Evolutionary conservation across 495 filamentous ascomycete species (phyloP), one percentile per base, ranked within the genome.

Genomic region (Zalerion maritima): DNA sequence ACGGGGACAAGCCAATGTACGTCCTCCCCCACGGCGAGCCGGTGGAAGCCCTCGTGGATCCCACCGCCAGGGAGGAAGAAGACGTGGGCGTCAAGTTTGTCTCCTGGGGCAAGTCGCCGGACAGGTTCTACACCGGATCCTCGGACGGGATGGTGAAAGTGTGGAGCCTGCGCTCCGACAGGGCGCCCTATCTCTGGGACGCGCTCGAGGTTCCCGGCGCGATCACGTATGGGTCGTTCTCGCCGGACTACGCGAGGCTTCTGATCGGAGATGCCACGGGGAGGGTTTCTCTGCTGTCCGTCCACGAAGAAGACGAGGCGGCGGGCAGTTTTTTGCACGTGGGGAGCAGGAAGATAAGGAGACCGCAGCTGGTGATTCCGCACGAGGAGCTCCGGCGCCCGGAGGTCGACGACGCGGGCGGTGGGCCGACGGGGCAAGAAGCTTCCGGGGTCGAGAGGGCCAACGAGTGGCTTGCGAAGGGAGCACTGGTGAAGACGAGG

Each of bases 71-170:
- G 12, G 83, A 91, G 38, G 40, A 61, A 3, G 69, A 69, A 13
- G 89, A 96, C 44, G 75, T 77, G 1, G 89, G 89, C 0, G 75
- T 94, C 3, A 76, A 78, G 20, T 76, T 89, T 36, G 71, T 72
- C 1, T 55, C 79, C 1, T 97, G 87, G 87, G 85, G 78, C 2
- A 59, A 63, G 2, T 64, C 64, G 0, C 52, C 62, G 4, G 71
- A 79, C 28, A 61, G 78, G 0, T 69, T 94, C 25, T 93, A 86
- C 42, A 92, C 81, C n/a, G 89, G 86, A 2, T 77, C 76, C 2
- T 89, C 84, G 0, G 89, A 97, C 45, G 87, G 89, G 1, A 58
- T 78, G 0, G 61, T 97, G 5, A 93, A 84, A 32, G 65, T 73
- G 12, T 97, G 89, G 89, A 73, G 94, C 45, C 60, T 91, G 13